A percentile compares a stretch with the other conserved stretches of the same genome.
Evolutionary conservation across 2,329 filamentous ascomycete species (phyloP).

Genomic region (Colletotrichum tropicicola): DNA sequence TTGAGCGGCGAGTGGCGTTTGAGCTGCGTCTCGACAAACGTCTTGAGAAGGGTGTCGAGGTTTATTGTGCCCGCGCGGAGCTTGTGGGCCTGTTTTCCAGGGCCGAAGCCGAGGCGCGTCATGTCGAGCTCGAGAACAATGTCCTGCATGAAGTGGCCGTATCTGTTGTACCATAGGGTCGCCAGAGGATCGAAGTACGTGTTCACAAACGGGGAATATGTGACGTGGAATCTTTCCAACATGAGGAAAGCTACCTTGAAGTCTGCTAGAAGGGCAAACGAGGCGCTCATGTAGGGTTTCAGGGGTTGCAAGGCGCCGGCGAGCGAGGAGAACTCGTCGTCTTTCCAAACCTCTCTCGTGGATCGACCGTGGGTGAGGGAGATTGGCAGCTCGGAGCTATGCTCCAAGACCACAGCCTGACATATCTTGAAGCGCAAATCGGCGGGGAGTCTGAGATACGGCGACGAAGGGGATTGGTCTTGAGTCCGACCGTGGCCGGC

Average conservation of each 20-base stretch:
- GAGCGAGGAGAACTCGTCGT: conserved; percentile 42
- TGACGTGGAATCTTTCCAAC: conserved; percentile 46
- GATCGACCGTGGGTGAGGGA: conserved; percentile 37
- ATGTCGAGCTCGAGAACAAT: conserved; percentile 52
- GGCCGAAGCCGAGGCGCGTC: conserved; percentile 45
- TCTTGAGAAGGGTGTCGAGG: conserved; percentile 37
- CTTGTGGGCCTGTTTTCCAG: conserved; percentile 31
- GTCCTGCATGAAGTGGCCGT: conserved; percentile 44
- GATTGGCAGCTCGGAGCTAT: conserved; percentile 34
- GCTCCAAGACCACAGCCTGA: conserved; percentile 32
- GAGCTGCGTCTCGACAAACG: conserved; percentile 39
- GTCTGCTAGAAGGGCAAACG: conserved; percentile 46
- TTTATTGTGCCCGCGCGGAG: conserved; percentile 37
- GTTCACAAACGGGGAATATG: conserved; percentile 47
- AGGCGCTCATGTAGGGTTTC: conserved; percentile 38
- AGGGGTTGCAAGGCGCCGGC: conserved; percentile 36
- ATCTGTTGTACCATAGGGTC: conserved; percentile 44
- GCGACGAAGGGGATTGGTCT: not conserved
- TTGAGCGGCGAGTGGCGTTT: conserved; percentile 35
- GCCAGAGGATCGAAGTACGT: conserved; percentile 43
- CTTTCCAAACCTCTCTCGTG: conserved; percentile 45
- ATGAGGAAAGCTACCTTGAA: conserved; percentile 46
- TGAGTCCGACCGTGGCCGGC: conserved; percentile 25
- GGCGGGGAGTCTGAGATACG: conserved; percentile 38
- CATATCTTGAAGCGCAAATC: conserved; percentile 39